Conservation (phyloP, 2,329 filamentous ascomycete genomes). For the Cercospora canescens region DNA sequence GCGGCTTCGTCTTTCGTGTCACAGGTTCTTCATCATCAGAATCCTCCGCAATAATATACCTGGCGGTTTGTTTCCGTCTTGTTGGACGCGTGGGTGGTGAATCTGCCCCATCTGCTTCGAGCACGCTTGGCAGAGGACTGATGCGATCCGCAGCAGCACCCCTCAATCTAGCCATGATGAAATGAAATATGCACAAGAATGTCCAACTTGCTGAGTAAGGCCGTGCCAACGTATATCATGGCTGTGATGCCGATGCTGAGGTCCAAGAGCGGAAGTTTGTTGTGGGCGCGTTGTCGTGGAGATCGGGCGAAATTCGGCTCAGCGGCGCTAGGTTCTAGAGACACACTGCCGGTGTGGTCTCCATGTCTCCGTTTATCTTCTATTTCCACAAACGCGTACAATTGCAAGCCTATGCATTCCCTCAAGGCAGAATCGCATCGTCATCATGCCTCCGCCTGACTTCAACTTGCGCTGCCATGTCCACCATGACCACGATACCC, state of each 20-base stretch:
- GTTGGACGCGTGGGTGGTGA: neutral
- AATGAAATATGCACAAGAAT: neutral
- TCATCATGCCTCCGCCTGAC: neutral
- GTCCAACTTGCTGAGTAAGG: neutral
- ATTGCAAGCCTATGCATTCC: too few relatives aligned
- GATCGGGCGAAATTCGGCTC: neutral
- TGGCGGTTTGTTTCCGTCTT: constrained; percentile 6
- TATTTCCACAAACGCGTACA: neutral
- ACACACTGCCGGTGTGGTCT: too few relatives aligned
- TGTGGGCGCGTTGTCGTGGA: neutral
- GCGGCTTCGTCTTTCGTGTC: neutral
- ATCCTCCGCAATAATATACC: constrained; percentile 16
- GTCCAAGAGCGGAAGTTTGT: neutral
- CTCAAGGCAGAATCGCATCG: neutral
- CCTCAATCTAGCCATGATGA: neutral
- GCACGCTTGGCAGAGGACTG: neutral
- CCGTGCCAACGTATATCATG: neutral
- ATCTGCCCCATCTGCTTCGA: neutral
- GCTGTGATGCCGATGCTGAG: neutral
- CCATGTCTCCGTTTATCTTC: neutral
- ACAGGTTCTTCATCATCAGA: constrained; percentile 17
- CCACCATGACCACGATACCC: constrained; percentile 1
- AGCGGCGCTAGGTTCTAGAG: too few relatives aligned
- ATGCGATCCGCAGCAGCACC: neutral
- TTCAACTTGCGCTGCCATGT: neutral